Percentiles rank a stretch among this genome's conserved stretches.
Evolutionary conservation across 2,329 filamentous ascomycete genomes (phyloP).

Genomic region (Colletotrichum simmondsii): DNA sequence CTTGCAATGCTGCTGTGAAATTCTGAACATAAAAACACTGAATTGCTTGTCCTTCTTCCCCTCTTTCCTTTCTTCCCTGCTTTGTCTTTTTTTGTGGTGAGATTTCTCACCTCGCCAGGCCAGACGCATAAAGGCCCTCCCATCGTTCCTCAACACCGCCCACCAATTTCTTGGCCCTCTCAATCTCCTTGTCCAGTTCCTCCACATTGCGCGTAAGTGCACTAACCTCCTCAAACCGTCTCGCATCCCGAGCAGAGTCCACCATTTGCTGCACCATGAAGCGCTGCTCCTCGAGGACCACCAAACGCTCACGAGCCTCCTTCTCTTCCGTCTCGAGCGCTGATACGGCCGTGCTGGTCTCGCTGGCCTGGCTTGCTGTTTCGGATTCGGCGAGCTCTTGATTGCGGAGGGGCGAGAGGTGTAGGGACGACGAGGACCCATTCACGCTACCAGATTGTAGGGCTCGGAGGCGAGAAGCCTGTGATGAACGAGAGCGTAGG

Average conservation of each 20-base stretch:
- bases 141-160: constrained; percentile 71
- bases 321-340: constrained; percentile 85
- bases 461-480: constrained; percentile 42
- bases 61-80: not conserved
- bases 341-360: constrained; percentile 64
- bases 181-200: constrained; percentile 84
- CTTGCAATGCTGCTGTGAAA: constrained; percentile 45
- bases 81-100: not conserved
- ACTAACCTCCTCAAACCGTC: constrained; percentile 87
- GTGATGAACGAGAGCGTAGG: constrained; percentile 58
- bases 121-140: constrained; percentile 59
- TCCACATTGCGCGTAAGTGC: constrained; percentile 84
- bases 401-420: constrained; percentile 56
- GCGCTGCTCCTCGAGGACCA: constrained; percentile 90
- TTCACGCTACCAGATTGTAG: constrained; percentile 45
- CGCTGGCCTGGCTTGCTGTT: constrained; percentile 61
- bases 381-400: constrained; percentile 59
- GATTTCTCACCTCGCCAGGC: constrained; percentile 11
- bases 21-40: not conserved
- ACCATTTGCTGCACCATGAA: constrained; percentile 93
- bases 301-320: constrained; percentile 79
- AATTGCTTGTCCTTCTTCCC: not conserved
- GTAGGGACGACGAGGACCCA: constrained; percentile 48
- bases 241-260: constrained; percentile 76
- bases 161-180: constrained; percentile 72